A percentile compares a stretch with the other conserved stretches of the same genome.
Evolutionary conservation across 768 basidiomycete species (phyloP).

Genomic region (Suillus fuscotomentosus): DNA sequence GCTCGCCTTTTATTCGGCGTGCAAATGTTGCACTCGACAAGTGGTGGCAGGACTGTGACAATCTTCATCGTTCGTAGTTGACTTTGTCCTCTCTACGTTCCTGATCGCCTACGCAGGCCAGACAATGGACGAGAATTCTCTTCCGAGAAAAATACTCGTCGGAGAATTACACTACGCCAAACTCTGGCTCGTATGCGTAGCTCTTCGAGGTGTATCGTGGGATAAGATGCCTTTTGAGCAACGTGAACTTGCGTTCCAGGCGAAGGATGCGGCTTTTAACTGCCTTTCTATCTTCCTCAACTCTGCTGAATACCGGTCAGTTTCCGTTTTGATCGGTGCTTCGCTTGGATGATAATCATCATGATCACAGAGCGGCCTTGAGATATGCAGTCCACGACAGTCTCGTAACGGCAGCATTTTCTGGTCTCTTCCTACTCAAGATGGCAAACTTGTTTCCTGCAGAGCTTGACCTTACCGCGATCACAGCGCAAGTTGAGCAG

Average conservation of each 20-base stretch:
- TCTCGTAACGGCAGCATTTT: conserved; percentile 88
- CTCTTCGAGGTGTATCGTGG: conserved; percentile 89
- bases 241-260: conserved; percentile 91
- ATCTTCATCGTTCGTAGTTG: conserved; percentile 65
- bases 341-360: background rate
- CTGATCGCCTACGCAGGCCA: conserved; percentile 44
- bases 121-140: conserved; percentile 80
- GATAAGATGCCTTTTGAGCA: conserved; percentile 97
- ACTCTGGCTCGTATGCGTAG: conserved; percentile 92
- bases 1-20: conserved; percentile 82
- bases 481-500: conserved; percentile 86
- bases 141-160: conserved; percentile 83
- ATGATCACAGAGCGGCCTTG: conserved; percentile 65
- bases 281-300: conserved; percentile 84
- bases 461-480: conserved; percentile 74
- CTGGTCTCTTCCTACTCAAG: conserved; percentile 87
- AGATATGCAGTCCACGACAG: conserved; percentile 93
- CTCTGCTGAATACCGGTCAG: conserved; percentile 76
- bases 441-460: conserved; percentile 92
- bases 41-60: conserved; percentile 90
- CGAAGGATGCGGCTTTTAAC: conserved; percentile 87
- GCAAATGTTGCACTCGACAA: conserved; percentile 85
- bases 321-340: background rate
- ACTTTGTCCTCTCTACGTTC: background rate
- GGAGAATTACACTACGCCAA: conserved; percentile 92